Percentiles rank a stretch among this genome's conserved stretches.
Conservation (phyloP, 352 stramenopile genomes). For the Pythium vanterpoolii region DNA sequence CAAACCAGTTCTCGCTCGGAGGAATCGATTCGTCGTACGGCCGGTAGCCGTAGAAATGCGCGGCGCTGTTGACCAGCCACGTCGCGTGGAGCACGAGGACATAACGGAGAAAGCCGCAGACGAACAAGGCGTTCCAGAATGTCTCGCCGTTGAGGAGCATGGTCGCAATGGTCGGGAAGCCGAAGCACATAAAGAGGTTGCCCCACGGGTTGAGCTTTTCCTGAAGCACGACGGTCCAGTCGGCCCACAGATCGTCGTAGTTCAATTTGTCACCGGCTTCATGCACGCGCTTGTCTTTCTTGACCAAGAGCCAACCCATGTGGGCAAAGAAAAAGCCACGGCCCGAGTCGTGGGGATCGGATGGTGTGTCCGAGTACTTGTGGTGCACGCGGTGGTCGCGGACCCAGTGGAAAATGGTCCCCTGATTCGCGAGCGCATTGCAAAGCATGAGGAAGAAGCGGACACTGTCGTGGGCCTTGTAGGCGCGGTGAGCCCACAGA, state of each 20-base stretch:
- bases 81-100: slow-evolving; percentile 95
- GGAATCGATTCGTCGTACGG: slow-evolving; percentile 95
- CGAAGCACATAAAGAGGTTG: slow-evolving; percentile 97
- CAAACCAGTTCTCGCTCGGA: slow-evolving; percentile 94
- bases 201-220: slow-evolving; percentile 98
- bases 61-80: slow-evolving; percentile 98
- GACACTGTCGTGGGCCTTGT: slow-evolving; percentile 90
- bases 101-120: slow-evolving; percentile 94
- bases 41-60: slow-evolving; percentile 97
- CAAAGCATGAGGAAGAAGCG: slow-evolving; percentile 97
- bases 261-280: slow-evolving; percentile 92
- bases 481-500: slow-evolving; percentile 96
- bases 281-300: slow-evolving; percentile 94
- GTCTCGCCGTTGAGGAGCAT: slow-evolving; percentile 87
- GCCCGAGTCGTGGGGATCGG: slow-evolving; percentile 94
- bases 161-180: slow-evolving; percentile 91
- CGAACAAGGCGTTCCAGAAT: slow-evolving; percentile 96
- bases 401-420: slow-evolving; percentile 97
- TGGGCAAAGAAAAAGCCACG: slow-evolving; percentile 99
- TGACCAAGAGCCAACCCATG: slow-evolving; percentile 98
- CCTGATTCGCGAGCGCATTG: slow-evolving; percentile 98
- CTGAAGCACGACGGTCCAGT: slow-evolving; percentile 95
- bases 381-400: slow-evolving; percentile 98
- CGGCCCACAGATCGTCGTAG: slow-evolving; percentile 95
- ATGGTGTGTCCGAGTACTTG: slow-evolving; percentile 97